phyloP scores from a whole-genome alignment of 257 asterid species.

The Haberlea rhodopensis region DNA sequence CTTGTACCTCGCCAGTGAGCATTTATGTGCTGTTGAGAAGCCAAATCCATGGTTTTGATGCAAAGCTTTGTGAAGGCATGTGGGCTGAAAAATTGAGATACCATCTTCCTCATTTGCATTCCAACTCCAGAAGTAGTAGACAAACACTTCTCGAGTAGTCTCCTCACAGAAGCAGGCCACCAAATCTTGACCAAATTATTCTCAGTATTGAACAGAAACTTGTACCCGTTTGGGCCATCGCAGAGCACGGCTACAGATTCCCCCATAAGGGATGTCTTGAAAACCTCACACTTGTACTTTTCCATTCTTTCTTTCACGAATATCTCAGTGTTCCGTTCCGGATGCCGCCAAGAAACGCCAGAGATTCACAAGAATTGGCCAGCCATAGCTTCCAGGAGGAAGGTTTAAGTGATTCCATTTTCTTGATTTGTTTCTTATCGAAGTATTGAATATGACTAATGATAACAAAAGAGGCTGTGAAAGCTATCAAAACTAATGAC shows the following conservation, averaged over 20 bases:
- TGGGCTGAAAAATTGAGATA: constrained; percentile 51
- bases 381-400: constrained; percentile 60
- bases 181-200: constrained; percentile 61
- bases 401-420: constrained; percentile 29
- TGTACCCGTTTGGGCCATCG: constrained; percentile 49
- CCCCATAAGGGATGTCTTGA: constrained; percentile 52
- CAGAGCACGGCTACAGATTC: constrained; percentile 42
- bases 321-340: constrained; percentile 43
- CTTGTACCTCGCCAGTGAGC: constrained; percentile 59
- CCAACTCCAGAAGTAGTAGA: constrained; percentile 51
- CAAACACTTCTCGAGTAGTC: constrained; percentile 48
- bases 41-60: constrained; percentile 47
- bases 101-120: constrained; percentile 53
- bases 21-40: constrained; percentile 49
- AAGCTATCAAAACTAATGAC: too few species aligned
- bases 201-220: constrained; percentile 61
- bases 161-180: constrained; percentile 63
- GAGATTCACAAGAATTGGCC: constrained; percentile 53
- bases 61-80: constrained; percentile 59
- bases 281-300: constrained; percentile 36
- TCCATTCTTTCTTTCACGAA: constrained; percentile 35
- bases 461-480: too few species aligned
- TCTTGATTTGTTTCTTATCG: neutral
- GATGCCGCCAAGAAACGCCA: constrained; percentile 42
- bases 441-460: too few species aligned